These are phyloP conservation scores for Hygrophila difformis DNA, from an alignment of 257 asterid genomes.

Conservation along the genomic window DNA sequence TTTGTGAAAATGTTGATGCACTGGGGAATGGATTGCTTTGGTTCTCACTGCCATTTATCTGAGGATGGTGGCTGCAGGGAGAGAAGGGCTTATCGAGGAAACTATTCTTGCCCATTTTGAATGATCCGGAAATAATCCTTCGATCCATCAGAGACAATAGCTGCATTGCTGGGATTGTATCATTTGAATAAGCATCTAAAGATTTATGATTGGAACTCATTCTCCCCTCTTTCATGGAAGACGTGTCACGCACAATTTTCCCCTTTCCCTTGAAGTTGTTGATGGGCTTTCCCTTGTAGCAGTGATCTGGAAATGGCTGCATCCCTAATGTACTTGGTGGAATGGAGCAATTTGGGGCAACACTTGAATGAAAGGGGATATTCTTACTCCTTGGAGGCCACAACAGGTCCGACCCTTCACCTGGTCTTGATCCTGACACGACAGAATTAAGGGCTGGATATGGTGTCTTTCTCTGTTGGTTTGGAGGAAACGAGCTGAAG, in stretches of 20 bases:
- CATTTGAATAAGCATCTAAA: slow-evolving; percentile 45
- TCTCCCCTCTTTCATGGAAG: slow-evolving; percentile 18
- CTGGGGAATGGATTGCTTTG: slow-evolving; percentile 16
- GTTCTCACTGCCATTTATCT: slow-evolving; percentile 31
- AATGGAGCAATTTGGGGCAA: slow-evolving; percentile 22
- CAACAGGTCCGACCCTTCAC: slow-evolving; percentile 18
- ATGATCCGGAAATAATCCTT: slow-evolving; percentile 22
- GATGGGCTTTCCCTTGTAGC: slow-evolving; percentile 24
- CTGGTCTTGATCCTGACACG: slow-evolving; percentile 19
- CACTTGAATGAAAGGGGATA: slow-evolving; percentile 20
- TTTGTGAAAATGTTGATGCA: slow-evolving; percentile 26
- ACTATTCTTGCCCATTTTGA: slow-evolving; percentile 26
- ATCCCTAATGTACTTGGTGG: slow-evolving; percentile 15
- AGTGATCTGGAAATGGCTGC: slow-evolving; percentile 19
- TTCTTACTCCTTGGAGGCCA: slow-evolving; percentile 30
- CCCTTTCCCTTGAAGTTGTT: slow-evolving; percentile 23
- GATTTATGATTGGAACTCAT: slow-evolving; percentile 20
- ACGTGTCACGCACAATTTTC: slow-evolving; percentile 14
- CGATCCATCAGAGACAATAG: slow-evolving; percentile 68
- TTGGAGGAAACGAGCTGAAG: slow-evolving; percentile 25
- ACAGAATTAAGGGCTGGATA: slow-evolving; percentile 27
- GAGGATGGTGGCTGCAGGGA: slow-evolving; percentile 39
- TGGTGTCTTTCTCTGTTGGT: slow-evolving; percentile 30
- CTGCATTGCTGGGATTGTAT: slow-evolving; percentile 76
- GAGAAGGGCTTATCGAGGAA: slow-evolving; percentile 40